These are phyloP conservation scores for Cyphellophora attinorum DNA, from an alignment of 2,329 filamentous ascomycete genomes.

Conservation along the genomic window DNA sequence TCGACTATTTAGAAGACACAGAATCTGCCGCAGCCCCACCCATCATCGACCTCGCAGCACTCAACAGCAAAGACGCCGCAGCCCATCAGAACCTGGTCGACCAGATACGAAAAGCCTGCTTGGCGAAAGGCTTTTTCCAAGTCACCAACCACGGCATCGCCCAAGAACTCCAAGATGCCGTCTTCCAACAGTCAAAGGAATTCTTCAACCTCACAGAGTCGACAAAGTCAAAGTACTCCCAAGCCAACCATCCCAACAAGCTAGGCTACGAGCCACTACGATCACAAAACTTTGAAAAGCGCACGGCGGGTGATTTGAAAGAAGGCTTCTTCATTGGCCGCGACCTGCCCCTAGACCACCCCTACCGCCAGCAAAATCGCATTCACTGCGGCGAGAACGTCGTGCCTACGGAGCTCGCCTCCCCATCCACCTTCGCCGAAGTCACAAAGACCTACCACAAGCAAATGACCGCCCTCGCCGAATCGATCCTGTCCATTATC, in stretches of 20 bases:
- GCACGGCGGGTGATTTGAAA: constrained; percentile 20
- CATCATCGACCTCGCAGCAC: too few relatives aligned
- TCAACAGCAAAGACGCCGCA: constrained; percentile 1
- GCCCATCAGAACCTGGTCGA: constrained; percentile 15
- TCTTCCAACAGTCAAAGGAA: constrained; percentile 32
- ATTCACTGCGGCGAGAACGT: constrained; percentile 19
- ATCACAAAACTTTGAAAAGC: constrained; percentile 19
- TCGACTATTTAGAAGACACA: too few relatives aligned
- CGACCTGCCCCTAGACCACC: constrained; percentile 14
- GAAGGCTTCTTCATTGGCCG: constrained; percentile 22
- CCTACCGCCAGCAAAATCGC: constrained; percentile 8
- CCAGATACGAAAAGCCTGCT: constrained; percentile 33
- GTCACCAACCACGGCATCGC: constrained; percentile 40
- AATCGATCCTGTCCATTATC: constrained; percentile 13
- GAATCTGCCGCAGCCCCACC: too few relatives aligned
- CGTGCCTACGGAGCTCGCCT: constrained; percentile 2
- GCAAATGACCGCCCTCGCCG: constrained; percentile 12
- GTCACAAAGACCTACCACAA: constrained; percentile 11
- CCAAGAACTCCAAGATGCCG: constrained; percentile 27
- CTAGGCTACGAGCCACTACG: constrained; percentile 22
- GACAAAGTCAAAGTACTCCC: constrained; percentile 15
- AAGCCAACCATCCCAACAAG: constrained; percentile 8
- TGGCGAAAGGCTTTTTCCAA: constrained; percentile 45
- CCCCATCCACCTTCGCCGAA: constrained; percentile 6
- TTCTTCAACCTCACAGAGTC: constrained; percentile 37